phyloP scores from a whole-genome alignment of 2,329 filamentous ascomycete genomes.

The Fusarium illudens region DNA sequence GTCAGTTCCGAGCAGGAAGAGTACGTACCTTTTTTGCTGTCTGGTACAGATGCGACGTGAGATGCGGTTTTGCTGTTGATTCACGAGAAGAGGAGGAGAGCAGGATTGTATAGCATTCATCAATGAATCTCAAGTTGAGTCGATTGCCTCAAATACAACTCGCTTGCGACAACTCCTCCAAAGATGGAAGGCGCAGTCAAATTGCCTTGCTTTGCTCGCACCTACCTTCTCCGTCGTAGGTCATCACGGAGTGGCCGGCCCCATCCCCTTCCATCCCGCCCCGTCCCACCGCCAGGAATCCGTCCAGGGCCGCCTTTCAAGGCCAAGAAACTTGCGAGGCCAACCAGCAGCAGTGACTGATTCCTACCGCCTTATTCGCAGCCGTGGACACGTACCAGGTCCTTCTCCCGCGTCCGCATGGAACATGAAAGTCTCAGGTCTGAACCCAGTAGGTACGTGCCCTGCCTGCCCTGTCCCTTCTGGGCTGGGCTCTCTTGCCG shows the following conservation, averaged over 20 bases:
- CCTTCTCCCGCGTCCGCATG: not conserved
- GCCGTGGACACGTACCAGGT: not conserved
- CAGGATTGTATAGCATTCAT: too few relatives aligned
- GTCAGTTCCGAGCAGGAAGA: conserved; percentile 35
- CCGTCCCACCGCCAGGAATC: not conserved
- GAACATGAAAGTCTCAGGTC: not conserved
- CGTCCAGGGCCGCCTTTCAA: not conserved
- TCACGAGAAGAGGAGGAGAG: not conserved
- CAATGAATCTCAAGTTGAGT: too few relatives aligned
- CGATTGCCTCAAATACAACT: too few relatives aligned
- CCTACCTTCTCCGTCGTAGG: not conserved
- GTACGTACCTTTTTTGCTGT: conserved; percentile 18
- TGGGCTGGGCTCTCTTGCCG: conserved; percentile 11
- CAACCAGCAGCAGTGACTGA: conserved; percentile 29
- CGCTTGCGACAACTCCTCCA: not conserved
- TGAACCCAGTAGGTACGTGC: not conserved
- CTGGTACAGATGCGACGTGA: not conserved
- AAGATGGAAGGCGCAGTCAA: not conserved
- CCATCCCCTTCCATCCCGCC: not conserved
- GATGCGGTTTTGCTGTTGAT: not conserved
- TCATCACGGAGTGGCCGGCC: conserved; percentile 16
- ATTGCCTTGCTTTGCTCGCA: not conserved
- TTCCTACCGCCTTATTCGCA: conserved; percentile 30
- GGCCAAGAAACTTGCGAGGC: conserved; percentile 23
- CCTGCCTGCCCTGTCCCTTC: too few relatives aligned